Conservation (phyloP, 192 early-diverging fungal genomes). For the Gonapodya prolifera region DNA sequence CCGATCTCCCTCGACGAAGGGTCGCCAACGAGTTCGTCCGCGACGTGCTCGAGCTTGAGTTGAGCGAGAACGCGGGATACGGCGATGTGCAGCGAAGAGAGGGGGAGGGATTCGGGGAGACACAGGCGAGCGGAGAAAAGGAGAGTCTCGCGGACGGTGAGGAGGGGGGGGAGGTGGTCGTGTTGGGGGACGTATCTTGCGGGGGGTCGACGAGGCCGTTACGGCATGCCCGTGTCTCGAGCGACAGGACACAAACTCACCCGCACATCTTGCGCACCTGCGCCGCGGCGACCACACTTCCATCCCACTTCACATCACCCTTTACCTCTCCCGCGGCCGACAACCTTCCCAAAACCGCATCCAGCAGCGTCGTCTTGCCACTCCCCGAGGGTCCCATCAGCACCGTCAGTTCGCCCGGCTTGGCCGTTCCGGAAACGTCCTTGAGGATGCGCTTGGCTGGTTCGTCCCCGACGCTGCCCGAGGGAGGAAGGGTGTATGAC, state of each 20-base stretch:
- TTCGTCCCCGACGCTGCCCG: constrained; percentile 15
- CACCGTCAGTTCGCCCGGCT: constrained; percentile 61
- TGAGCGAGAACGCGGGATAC: constrained; percentile 26
- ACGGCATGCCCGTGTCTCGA: too few species aligned
- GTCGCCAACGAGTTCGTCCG: constrained; percentile 42
- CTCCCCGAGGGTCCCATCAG: constrained; percentile 91
- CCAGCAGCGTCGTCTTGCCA: constrained; percentile 82
- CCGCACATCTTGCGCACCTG: constrained; percentile 16
- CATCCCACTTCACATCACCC: constrained; percentile 37
- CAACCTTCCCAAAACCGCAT: too few species aligned
- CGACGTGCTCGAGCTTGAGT: constrained; percentile 39
- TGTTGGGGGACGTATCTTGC: constrained; percentile 39
- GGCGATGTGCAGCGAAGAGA: neutral
- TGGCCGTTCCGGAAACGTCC: constrained; percentile 52
- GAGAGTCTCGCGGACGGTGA: neutral
- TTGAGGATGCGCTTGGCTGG: constrained; percentile 51
- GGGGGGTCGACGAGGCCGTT: too few species aligned
- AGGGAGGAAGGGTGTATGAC: neutral
- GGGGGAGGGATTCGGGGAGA: neutral
- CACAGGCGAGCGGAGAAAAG: constrained; percentile 16
- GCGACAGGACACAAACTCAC: neutral
- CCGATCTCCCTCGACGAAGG: too few species aligned
- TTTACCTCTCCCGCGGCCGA: constrained; percentile 55
- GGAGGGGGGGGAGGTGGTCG: constrained; percentile 14
- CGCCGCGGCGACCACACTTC: constrained; percentile 34